These are phyloP conservation scores for Plantago major DNA, from an alignment of 257 asterid species.

Conservation along the genomic window DNA sequence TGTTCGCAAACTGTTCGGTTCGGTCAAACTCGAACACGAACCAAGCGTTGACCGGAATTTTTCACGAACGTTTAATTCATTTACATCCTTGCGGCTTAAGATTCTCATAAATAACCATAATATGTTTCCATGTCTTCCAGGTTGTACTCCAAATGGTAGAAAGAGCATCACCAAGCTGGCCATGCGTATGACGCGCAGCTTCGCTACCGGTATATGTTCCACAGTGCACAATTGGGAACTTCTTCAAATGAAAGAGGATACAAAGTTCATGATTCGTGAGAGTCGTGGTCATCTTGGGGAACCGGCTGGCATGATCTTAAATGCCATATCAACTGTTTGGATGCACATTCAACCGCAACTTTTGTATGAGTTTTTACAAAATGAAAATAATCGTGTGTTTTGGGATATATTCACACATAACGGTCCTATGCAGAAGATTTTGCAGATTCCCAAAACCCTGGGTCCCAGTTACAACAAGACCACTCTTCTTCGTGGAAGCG, in stretches of 20 bases:
- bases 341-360: slow-evolving; percentile 66
- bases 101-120: no score
- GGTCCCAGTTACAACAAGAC: slow-evolving; percentile 87
- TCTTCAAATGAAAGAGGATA: slow-evolving; percentile 67
- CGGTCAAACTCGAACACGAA: no score
- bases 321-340: slow-evolving; percentile 94
- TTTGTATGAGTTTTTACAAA: slow-evolving; percentile 76
- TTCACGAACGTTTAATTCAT: no score
- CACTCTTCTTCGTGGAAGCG: slow-evolving; percentile 83
- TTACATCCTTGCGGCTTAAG: no score
- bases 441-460: slow-evolving; percentile 84
- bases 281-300: slow-evolving; percentile 86
- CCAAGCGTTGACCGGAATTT: no score
- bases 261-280: slow-evolving; percentile 81
- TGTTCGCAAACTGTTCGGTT: no score
- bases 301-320: slow-evolving; percentile 81
- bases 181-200: slow-evolving; percentile 90
- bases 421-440: slow-evolving; percentile 97
- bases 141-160: slow-evolving; percentile 68
- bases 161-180: slow-evolving; percentile 93
- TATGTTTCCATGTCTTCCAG: slow-evolving; percentile 24
- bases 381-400: slow-evolving; percentile 73
- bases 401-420: slow-evolving; percentile 95
- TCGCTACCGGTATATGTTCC: slow-evolving; percentile 87
- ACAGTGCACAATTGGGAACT: slow-evolving; percentile 90